Percentiles rank a stretch among this genome's conserved stretches.
These are phyloP conservation scores for Piloderma croceum DNA, from an alignment of 768 basidiomycete species.

Conservation along the genomic window DNA sequence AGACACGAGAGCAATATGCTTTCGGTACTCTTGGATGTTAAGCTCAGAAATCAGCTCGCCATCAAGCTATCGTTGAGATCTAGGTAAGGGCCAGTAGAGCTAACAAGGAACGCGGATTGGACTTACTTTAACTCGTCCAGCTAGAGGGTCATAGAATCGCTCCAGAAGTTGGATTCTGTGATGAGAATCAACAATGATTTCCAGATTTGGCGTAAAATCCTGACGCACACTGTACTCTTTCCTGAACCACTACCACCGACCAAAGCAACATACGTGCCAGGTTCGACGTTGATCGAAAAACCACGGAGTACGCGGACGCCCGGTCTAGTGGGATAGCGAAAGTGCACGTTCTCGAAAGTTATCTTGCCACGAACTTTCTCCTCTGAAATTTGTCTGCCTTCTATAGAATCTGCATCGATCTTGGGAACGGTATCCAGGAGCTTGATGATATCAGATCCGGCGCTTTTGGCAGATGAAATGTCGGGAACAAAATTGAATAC, in stretches of 20 bases:
- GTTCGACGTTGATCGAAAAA: slow-evolving; percentile 63
- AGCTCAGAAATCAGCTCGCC: slow-evolving; percentile 68
- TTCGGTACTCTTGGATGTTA: slow-evolving; percentile 83
- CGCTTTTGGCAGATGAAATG: slow-evolving; percentile 75
- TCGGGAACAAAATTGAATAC: slow-evolving; percentile 85
- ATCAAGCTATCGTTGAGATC: slow-evolving; percentile 50
- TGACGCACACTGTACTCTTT: slow-evolving; percentile 72
- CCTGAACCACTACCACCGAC: slow-evolving; percentile 80
- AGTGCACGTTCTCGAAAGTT: slow-evolving; percentile 73
- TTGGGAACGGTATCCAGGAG: slow-evolving; percentile 70
- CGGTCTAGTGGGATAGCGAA: slow-evolving; percentile 87
- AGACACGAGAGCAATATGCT: slow-evolving; percentile 84
- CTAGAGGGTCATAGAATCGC: slow-evolving; percentile 78
- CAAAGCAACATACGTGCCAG: slow-evolving; percentile 75
- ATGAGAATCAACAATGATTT: slow-evolving; percentile 2
- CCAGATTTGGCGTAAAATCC: slow-evolving; percentile 5
- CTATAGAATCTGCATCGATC: slow-evolving; percentile 73
- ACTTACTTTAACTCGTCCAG: slow-evolving; percentile 60
- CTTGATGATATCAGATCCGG: slow-evolving; percentile 69
- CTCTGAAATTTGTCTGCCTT: slow-evolving; percentile 53
- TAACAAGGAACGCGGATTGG: slow-evolving; percentile 1
- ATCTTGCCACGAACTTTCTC: slow-evolving; percentile 54
- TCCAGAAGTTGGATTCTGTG: slow-evolving; percentile 74
- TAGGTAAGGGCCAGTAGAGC: slow-evolving; percentile 2
- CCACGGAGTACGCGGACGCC: slow-evolving; percentile 78